Conservation (phyloP, 768 basidiomycete genomes). For the Obba rivulosa region DNA sequence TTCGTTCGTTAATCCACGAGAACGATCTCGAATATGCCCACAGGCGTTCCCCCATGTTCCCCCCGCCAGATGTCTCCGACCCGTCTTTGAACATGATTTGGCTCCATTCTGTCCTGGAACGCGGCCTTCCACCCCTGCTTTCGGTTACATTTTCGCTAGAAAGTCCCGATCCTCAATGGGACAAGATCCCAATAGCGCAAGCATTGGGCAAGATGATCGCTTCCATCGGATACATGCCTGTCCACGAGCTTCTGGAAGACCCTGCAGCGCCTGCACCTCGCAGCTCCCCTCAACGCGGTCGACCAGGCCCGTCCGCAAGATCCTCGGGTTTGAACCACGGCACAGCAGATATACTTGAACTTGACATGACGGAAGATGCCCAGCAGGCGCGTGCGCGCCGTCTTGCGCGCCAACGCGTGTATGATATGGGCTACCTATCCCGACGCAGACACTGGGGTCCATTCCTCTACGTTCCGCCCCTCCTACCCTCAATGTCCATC, state of each 20-base stretch:
- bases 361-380: constrained; percentile 7
- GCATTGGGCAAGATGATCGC: constrained; percentile 37
- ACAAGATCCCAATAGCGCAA: constrained; percentile 20
- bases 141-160: constrained; percentile 12
- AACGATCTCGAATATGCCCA: background rate
- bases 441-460: constrained; percentile 18
- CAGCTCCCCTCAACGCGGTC: background rate
- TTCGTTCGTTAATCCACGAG: background rate
- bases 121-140: constrained; percentile 21
- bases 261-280: background rate
- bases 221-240: constrained; percentile 35
- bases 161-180: constrained; percentile 1
- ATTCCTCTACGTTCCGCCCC: constrained; percentile 7
- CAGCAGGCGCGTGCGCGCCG: constrained; percentile 5
- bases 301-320: background rate
- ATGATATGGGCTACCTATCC: constrained; percentile 16
- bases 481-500: background rate
- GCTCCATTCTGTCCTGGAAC: constrained; percentile 25
- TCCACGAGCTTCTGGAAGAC: constrained; percentile 5
- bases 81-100: constrained; percentile 27
- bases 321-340: background rate
- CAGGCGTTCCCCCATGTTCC: background rate
- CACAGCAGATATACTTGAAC: background rate
- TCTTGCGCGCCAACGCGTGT: constrained; percentile 10
- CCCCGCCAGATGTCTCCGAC: background rate